Base-by-base conservation (phyloP, 441 rosid genomes). In the Corymbia citriodora region DNA sequence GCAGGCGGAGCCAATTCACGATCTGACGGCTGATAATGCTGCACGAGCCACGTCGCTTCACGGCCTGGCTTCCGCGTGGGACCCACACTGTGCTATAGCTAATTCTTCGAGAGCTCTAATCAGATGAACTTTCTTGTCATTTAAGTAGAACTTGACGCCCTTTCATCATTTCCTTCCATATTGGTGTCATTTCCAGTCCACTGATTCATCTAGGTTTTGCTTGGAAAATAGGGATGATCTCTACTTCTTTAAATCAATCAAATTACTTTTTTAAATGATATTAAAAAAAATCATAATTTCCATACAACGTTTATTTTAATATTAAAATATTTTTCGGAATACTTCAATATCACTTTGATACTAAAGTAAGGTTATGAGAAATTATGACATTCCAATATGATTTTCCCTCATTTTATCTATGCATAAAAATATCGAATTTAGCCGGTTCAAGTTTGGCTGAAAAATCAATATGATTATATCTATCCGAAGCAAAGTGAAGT, bases 251-350 rank as follows among this genome's bases (percentile, higher is more conserved):
- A 63, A 63, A 7, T 29, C 27, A 25, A 61, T 15, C 16, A 10
- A 61, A 5, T 27, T 29, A 27, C 5, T 12, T 61, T 61, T 61
- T 27, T 0, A 13, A 61, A 13, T 12, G 6, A 13, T 63, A 63
- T 63, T 29, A 63, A 14, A 29, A 63, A 29, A 29, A 27, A 29
- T 63, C 9, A 63, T 63, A 13, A 63, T 63, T 2, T 63, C 14
- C 0, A 3, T 6, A 63, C 0, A 2, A 29, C 7, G 7, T 9
- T 63, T 14, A 63, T 8, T 63, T 63, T 29, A 63, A 29, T 29
- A 29, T 29, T 29, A 0, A 13, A 63, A 61, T 3, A 1, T 2
- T 3, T 63, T 3, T 0, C 0, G 8, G 2, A 63, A 29, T 63
- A 29, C 9, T 52, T 52, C 2, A 6, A 6, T 14, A 2, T 16